phyloP scores from a whole-genome alignment of 2,329 filamentous ascomycete species.

The Colletotrichum sansevieriae region DNA sequence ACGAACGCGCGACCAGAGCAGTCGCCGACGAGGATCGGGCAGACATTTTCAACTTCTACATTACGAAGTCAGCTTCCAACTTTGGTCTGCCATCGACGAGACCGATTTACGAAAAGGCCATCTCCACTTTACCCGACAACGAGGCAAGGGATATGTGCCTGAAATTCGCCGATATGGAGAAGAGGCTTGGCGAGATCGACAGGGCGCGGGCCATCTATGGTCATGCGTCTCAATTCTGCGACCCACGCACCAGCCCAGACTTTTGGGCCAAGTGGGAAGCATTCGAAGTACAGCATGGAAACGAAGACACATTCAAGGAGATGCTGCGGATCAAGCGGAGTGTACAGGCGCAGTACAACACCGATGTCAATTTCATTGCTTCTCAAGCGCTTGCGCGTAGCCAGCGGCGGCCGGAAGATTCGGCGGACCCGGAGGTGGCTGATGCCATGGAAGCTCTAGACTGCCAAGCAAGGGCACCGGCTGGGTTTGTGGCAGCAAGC shows the following conservation, averaged over 20 bases:
- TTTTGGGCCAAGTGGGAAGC: conserved; percentile 99
- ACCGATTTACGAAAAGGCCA: conserved; percentile 96
- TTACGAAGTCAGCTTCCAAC: conserved; percentile 97
- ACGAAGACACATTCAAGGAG: conserved; percentile 99
- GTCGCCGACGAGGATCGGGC: conserved; percentile 94
- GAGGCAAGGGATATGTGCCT: conserved; percentile 98
- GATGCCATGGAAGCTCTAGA: conserved; percentile 94
- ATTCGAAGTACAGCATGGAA: conserved; percentile 97
- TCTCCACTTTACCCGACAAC: conserved; percentile 89
- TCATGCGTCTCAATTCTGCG: conserved; percentile 96
- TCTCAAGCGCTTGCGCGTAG: conserved; percentile 91
- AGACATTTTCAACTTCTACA: conserved; percentile 99
- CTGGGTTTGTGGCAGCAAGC: conserved; percentile 91
- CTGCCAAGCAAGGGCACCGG: conserved; percentile 86
- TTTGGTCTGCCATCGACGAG: conserved; percentile 96
- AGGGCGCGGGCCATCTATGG: conserved; percentile 95
- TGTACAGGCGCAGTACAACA: conserved; percentile 98
- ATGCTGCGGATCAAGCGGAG: conserved; percentile 98
- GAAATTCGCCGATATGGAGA: conserved; percentile 98
- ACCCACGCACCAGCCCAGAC: conserved; percentile 87
- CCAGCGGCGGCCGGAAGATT: conserved; percentile 69
- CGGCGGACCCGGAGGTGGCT: conserved; percentile 61
- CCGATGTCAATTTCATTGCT: conserved; percentile 98
- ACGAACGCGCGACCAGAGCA: conserved; percentile 94
- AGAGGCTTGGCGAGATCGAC: conserved; percentile 91